Evolutionary conservation across 805 yeast genomes (phyloP), one percentile per base, ranked within the genome.

Genomic region (Grigorovia jiainica): DNA sequence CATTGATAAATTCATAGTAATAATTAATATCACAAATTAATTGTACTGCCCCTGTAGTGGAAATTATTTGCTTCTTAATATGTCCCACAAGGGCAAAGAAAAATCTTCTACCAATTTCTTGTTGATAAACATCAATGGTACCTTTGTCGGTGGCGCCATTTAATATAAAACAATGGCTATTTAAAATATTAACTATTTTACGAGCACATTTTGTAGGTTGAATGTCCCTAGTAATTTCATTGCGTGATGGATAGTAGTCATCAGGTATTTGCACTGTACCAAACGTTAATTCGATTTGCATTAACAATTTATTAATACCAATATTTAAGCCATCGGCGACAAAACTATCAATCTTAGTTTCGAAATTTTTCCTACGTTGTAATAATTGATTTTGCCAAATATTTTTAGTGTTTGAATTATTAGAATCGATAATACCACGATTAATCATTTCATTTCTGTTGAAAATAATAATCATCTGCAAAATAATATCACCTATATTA

Each of bases 241-340:
- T 43, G 13, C 41, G 34, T 13, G 54, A 51, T 1, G 87, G 85
- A 44, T 75, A 71, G 60, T 75, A 87, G 49, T 81, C 89, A 7
- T 73, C 66, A 6, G 78, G 78, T 3, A 73, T 60, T 50, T 80
- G 82, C 25, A 68, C 64, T 0, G 78, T 72, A 33, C 70, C 66
- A 47, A 72, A 76, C 3, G 76, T 68, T 47, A 72, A 72, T 41
- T 82, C 85, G 16, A 89, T 76, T 56, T 90, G 95, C 50, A 76
- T 82, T 62, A 87, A 79, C 31, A 92, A 69, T 8, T 87, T 89
- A 46, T 85, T 95, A 27, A 92, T 87, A 34, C 97, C 95, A n/a
- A 83, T 74, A 53, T 87, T 89, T 24, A 92, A 69, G 0, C 98
- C 98, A 54, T 83, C 84, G 0, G 97, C 98, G 16, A 92, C 96